Evolutionary conservation across 2,329 filamentous ascomycete genomes (phyloP).

Genomic region (Ilyonectria destructans): DNA sequence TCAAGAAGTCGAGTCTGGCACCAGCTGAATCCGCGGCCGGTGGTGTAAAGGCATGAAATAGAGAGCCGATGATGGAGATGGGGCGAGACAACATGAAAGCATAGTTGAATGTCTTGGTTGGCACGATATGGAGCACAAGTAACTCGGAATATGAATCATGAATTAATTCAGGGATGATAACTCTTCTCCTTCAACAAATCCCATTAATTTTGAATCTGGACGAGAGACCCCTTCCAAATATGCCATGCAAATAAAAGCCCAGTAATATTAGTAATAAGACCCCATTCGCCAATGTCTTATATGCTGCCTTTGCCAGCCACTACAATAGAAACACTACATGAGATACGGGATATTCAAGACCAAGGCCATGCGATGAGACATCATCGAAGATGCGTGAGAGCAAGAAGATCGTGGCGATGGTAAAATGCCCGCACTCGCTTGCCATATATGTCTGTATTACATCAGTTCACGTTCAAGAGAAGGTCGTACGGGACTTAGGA

Average conservation of each 20-base stretch:
- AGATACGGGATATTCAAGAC: neutral
- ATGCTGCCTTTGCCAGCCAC: too few relatives aligned
- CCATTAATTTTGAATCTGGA: neutral
- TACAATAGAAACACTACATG: too few relatives aligned
- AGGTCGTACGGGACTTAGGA: constrained; percentile 63
- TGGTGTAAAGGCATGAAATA: constrained; percentile 44
- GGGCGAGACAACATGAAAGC: neutral
- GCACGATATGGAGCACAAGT: neutral
- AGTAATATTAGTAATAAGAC: neutral
- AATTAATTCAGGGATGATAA: neutral
- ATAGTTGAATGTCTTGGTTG: neutral
- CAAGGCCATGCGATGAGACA: neutral
- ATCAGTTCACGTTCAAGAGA: constrained; percentile 28
- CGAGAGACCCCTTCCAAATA: neutral
- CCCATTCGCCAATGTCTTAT: neutral
- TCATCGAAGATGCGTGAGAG: constrained; percentile 52
- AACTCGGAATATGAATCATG: neutral
- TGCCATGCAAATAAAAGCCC: neutral
- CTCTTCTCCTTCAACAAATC: neutral
- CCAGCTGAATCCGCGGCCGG: constrained; percentile 26
- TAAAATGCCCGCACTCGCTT: constrained; percentile 85
- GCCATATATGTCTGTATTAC: constrained; percentile 78
- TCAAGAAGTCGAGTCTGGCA: constrained; percentile 62
- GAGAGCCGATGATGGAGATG: too few relatives aligned
- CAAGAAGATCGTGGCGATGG: constrained; percentile 80